Evolutionary conservation across 352 stramenopile species (phyloP).

Genomic region (Sclerospora graminicola): DNA sequence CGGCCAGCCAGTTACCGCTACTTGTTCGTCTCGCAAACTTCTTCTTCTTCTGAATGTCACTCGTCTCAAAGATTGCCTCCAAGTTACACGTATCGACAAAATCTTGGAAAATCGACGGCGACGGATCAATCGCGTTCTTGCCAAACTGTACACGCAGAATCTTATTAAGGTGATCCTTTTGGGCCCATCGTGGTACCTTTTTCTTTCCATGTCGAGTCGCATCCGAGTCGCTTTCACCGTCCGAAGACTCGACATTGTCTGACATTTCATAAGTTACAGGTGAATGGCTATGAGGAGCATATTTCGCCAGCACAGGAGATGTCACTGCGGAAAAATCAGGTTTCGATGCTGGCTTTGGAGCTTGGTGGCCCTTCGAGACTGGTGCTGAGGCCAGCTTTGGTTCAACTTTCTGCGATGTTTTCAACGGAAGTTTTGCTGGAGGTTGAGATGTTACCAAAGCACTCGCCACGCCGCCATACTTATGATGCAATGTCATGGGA

Average conservation of each 20-base stretch:
- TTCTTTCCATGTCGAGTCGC: conserved; percentile 46
- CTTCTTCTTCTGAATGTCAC: conserved; percentile 64
- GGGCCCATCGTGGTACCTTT: conserved; percentile 73
- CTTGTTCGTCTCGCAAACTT: conserved; percentile 69
- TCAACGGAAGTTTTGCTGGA: conserved; percentile 5
- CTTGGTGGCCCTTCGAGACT: conserved; percentile 4
- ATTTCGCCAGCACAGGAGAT: conserved; percentile 10
- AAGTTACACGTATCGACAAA: conserved; percentile 80
- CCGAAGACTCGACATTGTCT: conserved; percentile 60
- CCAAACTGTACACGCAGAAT: conserved; percentile 64
- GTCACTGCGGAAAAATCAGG: neutral
- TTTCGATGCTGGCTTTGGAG: conserved; percentile 6
- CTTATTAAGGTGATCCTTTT: conserved; percentile 62
- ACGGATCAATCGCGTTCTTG: conserved; percentile 58
- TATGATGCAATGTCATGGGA: conserved; percentile 8
- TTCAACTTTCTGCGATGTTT: neutral
- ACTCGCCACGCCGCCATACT: conserved; percentile 15
- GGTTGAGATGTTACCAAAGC: conserved; percentile 9
- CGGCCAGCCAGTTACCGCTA: conserved; percentile 78
- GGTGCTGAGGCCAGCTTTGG: conserved; percentile 7
- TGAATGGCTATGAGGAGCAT: conserved; percentile 16
- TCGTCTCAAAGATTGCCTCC: conserved; percentile 75
- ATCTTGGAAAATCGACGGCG: conserved; percentile 72
- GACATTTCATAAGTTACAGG: conserved; percentile 68
- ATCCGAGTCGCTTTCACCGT: conserved; percentile 32